Evolutionary conservation across 1,284 basidiomycete species (phyloP), one percentile per base, ranked within the genome.

Genomic region (Ceratobasidium sp.): DNA sequence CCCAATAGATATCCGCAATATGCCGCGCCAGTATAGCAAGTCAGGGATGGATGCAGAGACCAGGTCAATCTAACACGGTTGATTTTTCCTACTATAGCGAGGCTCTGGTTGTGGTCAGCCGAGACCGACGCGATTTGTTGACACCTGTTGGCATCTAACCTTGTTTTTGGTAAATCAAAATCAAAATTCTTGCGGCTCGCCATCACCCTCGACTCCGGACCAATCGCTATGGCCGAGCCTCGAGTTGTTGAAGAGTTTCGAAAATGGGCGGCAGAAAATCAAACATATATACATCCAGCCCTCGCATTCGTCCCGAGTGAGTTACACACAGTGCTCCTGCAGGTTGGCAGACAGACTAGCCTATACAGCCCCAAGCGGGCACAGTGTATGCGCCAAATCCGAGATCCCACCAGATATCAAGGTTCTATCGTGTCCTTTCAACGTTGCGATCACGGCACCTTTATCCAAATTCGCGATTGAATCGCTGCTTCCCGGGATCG

Each of bases 341-440:
- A 16, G 57, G 72, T 72, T 73, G 69, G 62, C 28, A 74, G 71
- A 74, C 57, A 57, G 53, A 61, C 60, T 74, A 41, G 23, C 67
- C 73, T 87, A 81, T 74, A 74, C 79, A 45, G 76, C 69, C 72
- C 58, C 74, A 0, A 86, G 82, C 75, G 92, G 93, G 41, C 83
- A 86, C 71, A 84, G 85, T 1, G 83, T 92, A 48, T 79, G 88
- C 71, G 86, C 93, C 0, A 79, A 79, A 0, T 76, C 81, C 8
- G 78, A 82, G 1, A 79, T 94, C 39, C 79, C 81, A 6, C 76
- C 81, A 0, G 88, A 92, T 72, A 82, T 84, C 2, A 83, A 82
- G 5, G 83, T 93, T 62, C 87, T 92, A 21, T 87, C 89, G 0
- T 92, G 91, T 77, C 93, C 94, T 0, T 91, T 94, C 77, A 80